phyloP scores from a whole-genome alignment of 2,329 filamentous ascomycete genomes.

The Lecanicillium sp. region DNA sequence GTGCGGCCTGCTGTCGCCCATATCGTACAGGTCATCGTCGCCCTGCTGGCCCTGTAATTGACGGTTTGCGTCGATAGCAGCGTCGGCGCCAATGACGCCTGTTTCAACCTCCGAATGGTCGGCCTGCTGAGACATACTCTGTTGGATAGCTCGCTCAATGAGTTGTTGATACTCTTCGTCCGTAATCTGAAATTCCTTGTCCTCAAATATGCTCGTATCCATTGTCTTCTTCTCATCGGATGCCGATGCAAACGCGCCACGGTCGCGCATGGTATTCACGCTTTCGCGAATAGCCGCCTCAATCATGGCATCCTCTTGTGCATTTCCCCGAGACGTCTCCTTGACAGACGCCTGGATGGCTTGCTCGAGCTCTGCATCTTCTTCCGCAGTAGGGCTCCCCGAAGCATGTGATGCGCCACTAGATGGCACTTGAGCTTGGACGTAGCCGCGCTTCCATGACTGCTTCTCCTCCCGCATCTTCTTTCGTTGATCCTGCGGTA shows the following conservation, averaged over 20 bases:
- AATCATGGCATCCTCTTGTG: slow-evolving; percentile 61
- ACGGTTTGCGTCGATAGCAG: too few species aligned
- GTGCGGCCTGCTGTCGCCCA: slow-evolving; percentile 12
- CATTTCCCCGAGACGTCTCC: slow-evolving; percentile 62
- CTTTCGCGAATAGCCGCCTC: slow-evolving; percentile 69
- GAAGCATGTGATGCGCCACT: too few species aligned
- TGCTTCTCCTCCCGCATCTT: slow-evolving; percentile 41
- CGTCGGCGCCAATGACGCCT: slow-evolving; percentile 6
- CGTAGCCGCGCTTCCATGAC: slow-evolving; percentile 28
- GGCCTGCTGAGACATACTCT: slow-evolving; percentile 32
- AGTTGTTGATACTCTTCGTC: slow-evolving; percentile 51
- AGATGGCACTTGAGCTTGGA: slow-evolving; percentile 13
- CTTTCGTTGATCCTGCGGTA: slow-evolving; percentile 44
- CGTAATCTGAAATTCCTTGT: slow-evolving; percentile 38
- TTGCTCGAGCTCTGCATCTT: slow-evolving; percentile 56
- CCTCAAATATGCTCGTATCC: slow-evolving; percentile 25
- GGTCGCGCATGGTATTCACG: slow-evolving; percentile 45
- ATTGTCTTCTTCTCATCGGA: slow-evolving; percentile 15
- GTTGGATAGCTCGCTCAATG: slow-evolving; percentile 47
- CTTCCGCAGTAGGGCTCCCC: not conserved
- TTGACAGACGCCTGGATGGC: slow-evolving; percentile 64
- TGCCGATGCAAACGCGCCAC: slow-evolving; percentile 14
- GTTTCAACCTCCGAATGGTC: slow-evolving; percentile 11
- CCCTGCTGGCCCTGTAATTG: slow-evolving; percentile 13
- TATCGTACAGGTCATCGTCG: slow-evolving; percentile 11